A percentile compares a stretch with the other conserved stretches of the same genome.
Conservation (phyloP, 352 stramenopile species). For the Phytophthora palmivora region DNA sequence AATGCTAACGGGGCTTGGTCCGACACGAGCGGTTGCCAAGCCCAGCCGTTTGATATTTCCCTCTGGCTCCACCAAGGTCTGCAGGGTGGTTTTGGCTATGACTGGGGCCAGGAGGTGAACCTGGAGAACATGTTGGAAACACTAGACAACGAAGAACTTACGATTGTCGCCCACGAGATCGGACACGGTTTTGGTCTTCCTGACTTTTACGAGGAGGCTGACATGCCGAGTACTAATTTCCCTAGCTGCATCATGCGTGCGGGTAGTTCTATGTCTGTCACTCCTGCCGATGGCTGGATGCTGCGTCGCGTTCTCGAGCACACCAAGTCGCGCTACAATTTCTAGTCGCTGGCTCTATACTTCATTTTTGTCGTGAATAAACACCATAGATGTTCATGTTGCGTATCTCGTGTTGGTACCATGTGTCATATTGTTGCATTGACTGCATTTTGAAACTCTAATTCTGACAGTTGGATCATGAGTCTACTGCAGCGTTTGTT, state of each 20-base stretch:
- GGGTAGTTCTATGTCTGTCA: slow-evolving; percentile 19
- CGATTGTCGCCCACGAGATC: slow-evolving; percentile 44
- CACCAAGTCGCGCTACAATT: slow-evolving; percentile 23
- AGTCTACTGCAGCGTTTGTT: too few relatives aligned
- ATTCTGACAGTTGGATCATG: too few relatives aligned
- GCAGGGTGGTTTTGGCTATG: slow-evolving; percentile 28
- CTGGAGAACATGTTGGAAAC: slow-evolving; percentile 30
- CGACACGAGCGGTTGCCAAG: slow-evolving; percentile 37
- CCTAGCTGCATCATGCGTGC: slow-evolving; percentile 25
- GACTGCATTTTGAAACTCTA: too few relatives aligned
- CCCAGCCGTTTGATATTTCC: slow-evolving; percentile 42
- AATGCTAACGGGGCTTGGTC: slow-evolving; percentile 23
- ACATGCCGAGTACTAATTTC: slow-evolving; percentile 8
- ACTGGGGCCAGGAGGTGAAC: slow-evolving; percentile 33
- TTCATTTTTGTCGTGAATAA: too few relatives aligned
- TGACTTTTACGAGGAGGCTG: slow-evolving; percentile 13
- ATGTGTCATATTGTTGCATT: too few relatives aligned
- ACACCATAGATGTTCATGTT: too few relatives aligned
- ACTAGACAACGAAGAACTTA: slow-evolving; percentile 26
- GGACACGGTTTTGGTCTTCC: slow-evolving; percentile 32
- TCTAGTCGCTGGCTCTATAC: too few relatives aligned
- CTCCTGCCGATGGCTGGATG: slow-evolving; percentile 29
- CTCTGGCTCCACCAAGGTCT: slow-evolving; percentile 39
- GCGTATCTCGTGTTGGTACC: too few relatives aligned
- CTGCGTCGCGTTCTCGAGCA: slow-evolving; percentile 22